Evolutionary conservation across 2,329 filamentous ascomycete genomes (phyloP).

Genomic region (Pyrenophora seminiperda): DNA sequence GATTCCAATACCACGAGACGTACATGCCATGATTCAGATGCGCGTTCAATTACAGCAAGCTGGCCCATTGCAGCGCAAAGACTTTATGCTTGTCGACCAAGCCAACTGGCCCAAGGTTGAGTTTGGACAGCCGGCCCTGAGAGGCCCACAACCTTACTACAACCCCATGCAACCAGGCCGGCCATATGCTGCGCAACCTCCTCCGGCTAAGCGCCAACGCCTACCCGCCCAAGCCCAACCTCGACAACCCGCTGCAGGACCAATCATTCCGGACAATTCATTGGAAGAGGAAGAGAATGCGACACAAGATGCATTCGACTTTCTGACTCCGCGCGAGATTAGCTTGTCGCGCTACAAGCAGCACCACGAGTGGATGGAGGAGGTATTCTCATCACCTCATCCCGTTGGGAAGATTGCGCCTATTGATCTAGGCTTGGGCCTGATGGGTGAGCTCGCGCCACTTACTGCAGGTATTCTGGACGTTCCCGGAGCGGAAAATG

Average conservation of each 20-base stretch:
- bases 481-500: conserved; percentile 47
- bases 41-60: conserved; percentile 68
- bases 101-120: conserved; percentile 87
- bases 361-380: conserved; percentile 99
- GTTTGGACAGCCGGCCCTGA: conserved; percentile 58
- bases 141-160: conserved; percentile 39
- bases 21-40: conserved; percentile 65
- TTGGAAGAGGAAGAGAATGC: conserved; percentile 91
- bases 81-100: conserved; percentile 92
- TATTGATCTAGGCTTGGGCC: conserved; percentile 82
- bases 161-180: conserved; percentile 45
- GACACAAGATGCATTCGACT: conserved; percentile 84
- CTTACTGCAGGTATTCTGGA: conserved; percentile 88
- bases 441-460: conserved; percentile 74
- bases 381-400: conserved; percentile 90
- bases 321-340: conserved; percentile 86
- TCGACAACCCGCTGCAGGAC: conserved; percentile 46
- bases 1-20: conserved; percentile 65
- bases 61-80: conserved; percentile 80
- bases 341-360: conserved; percentile 86
- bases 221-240: conserved; percentile 49
- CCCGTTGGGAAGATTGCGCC: conserved; percentile 83
- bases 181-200: conserved; percentile 47
- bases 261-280: conserved; percentile 49
- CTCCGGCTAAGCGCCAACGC: conserved; percentile 55